A percentile compares a stretch with the other conserved stretches of the same genome.
These are phyloP conservation scores for Beta macrorhiza DNA, from an alignment of 179 eudicot genomes.

Conservation along the genomic window DNA sequence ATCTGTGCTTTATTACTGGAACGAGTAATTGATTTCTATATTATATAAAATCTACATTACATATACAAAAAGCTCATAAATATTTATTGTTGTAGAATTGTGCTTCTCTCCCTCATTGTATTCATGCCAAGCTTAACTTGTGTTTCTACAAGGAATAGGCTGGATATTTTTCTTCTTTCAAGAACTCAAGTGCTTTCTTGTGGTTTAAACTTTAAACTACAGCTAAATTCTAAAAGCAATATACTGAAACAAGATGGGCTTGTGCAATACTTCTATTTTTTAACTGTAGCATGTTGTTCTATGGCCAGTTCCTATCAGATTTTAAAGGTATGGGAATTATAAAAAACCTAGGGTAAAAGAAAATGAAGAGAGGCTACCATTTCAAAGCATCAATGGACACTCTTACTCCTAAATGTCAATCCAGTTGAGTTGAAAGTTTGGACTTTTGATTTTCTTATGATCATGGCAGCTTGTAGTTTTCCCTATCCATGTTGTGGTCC, in stretches of 20 bases:
- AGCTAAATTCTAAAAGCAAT: background rate
- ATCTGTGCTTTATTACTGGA: background rate
- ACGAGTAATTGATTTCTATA: background rate
- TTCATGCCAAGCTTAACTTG: background rate
- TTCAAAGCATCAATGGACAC: background rate
- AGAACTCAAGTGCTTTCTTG: no score
- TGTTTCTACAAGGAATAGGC: background rate
- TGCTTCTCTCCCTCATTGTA: background rate
- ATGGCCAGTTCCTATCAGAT: background rate
- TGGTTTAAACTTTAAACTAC: background rate
- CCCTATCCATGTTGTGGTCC: background rate
- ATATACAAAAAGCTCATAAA: background rate
- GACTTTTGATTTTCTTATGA: background rate
- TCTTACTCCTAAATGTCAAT: background rate
- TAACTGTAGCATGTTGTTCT: background rate
- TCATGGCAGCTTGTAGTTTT: background rate
- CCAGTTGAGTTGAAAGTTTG: background rate
- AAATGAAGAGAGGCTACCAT: background rate
- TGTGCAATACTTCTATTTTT: background rate
- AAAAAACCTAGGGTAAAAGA: background rate
- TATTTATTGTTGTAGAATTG: background rate
- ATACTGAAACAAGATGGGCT: background rate
- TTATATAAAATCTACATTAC: background rate
- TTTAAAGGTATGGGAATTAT: background rate
- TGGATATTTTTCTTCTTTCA: background rate